Evolutionary conservation across 164 flowering plant species (phyloP).

Genomic region (Vitis labrusca): DNA sequence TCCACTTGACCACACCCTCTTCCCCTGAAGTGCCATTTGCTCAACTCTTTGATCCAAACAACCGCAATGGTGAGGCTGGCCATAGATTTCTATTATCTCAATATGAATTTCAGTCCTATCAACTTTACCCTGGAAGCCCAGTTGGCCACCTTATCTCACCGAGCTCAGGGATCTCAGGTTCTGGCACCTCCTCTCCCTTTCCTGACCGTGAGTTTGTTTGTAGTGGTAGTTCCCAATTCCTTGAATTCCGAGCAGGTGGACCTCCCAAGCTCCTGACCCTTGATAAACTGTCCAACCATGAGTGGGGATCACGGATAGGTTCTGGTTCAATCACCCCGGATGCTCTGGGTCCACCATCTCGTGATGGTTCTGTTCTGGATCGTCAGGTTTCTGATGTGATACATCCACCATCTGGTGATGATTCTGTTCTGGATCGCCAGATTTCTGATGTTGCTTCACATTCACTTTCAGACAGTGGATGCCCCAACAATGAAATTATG

Average conservation of each 20-base stretch:
- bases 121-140: slow-evolving; percentile 92
- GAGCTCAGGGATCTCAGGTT: slow-evolving; percentile 80
- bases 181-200: slow-evolving; percentile 91
- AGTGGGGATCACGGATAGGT: slow-evolving; percentile 29
- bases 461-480: slow-evolving; percentile 3
- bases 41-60: slow-evolving; percentile 58
- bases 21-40: slow-evolving; percentile 99
- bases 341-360: slow-evolving; percentile 19
- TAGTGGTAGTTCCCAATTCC: slow-evolving; percentile 25
- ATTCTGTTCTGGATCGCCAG: slow-evolving; percentile 17
- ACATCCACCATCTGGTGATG: slow-evolving; percentile 19
- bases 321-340: slow-evolving; percentile 43
- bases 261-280: slow-evolving; percentile 40
- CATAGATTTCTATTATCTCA: slow-evolving; percentile 48
- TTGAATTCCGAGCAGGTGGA: slow-evolving; percentile 27
- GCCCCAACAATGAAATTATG: slow-evolving; percentile 4
- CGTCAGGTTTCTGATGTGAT: slow-evolving; percentile 20
- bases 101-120: slow-evolving; percentile 85
- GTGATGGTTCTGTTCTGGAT: slow-evolving; percentile 18
- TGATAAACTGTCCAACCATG: slow-evolving; percentile 26
- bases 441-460: slow-evolving; percentile 5
- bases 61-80: slow-evolving; percentile 32
- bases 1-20: slow-evolving; percentile 92
- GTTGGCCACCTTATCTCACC: slow-evolving; percentile 92
- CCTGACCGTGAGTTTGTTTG: slow-evolving; percentile 59